A percentile compares a stretch with the other conserved stretches of the same genome.
Evolutionary conservation across 129 eudicot species (phyloP).

Genomic region (Tagetes patula): DNA sequence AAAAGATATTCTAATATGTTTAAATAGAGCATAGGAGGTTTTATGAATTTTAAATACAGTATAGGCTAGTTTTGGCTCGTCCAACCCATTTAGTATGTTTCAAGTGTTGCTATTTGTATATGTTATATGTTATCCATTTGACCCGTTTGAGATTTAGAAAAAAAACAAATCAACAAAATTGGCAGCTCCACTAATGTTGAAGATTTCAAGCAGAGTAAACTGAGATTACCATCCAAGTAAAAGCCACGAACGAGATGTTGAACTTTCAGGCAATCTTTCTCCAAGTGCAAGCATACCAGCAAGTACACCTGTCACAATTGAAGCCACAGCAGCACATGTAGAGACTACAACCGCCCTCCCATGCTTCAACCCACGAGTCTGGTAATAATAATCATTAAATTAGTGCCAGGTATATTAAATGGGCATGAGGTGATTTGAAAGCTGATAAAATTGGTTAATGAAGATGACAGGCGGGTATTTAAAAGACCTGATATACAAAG

Average conservation of each 20-base stretch:
- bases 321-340: slow-evolving; percentile 98
- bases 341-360: slow-evolving; percentile 98
- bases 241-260: slow-evolving; percentile 73
- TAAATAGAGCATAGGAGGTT: not conserved
- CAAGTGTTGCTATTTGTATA: not conserved
- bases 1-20: not conserved
- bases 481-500: slow-evolving; percentile 75
- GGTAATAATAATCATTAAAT: slow-evolving; percentile 22
- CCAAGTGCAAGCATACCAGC: slow-evolving; percentile 99
- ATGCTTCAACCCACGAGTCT: slow-evolving; percentile 97
- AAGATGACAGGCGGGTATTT: not conserved
- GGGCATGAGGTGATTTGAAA: not conserved
- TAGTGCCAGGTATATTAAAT: not conserved
- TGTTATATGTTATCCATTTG: not conserved
- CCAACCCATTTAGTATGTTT: not conserved
- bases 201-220: not conserved
- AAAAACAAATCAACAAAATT: too few species aligned
- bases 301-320: slow-evolving; percentile 96
- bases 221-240: slow-evolving; percentile 80
- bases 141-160: not conserved
- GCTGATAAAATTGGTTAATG: not conserved
- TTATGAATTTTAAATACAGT: not conserved
- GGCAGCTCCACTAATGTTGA: not conserved
- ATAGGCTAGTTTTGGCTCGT: not conserved
- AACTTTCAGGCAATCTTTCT: slow-evolving; percentile 84